Base-by-base conservation (phyloP, 768 basidiomycete species). In the Tremella yokohamensis region DNA sequence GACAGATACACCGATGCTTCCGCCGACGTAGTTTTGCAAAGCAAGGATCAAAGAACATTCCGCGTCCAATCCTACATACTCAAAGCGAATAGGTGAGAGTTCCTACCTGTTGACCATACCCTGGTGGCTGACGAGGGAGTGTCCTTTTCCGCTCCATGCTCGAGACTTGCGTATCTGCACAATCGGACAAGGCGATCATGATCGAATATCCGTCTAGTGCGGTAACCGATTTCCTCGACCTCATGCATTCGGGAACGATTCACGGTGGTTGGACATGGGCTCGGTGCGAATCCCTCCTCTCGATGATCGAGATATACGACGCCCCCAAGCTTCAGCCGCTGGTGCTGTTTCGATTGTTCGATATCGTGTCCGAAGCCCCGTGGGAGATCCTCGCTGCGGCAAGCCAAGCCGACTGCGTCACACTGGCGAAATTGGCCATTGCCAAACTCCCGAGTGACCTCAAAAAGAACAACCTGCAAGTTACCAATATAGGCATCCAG, bases 71-170 rank as follows among this genome's bases (percentile, higher is more conserved):
- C 49, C n/a, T 60, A 53, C 29, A 42, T 24, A 16, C 58, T 64
- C 24, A 56, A 54, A 37, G 58, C 62, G 8, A 37, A 49, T 7
- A 64, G 62, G 62, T 64, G 49, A 44, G 56, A 40, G 39, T 40
- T 40, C 12, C 11, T 11, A 18, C 11, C 39, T 11, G 39, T 11
- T 40, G 39, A 11, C 39, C 11, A 40, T n/a, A n/a, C n/a, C n/a
- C n/a, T n/a, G n/a, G n/a, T n/a, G 39, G 39, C 39, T 40, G 39
- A 40, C 39, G 39, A 40, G 39, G 18, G n/a, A 40, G 39, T 40
- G 18, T 18, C 39, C 12, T 40, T 40, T 40, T 40, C 18, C 39
- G 39, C 39, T 11, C 11, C 39, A 40, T 40, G 39, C 11, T 40
- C n/a, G 18, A 40, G 39, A 11, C 39, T 40, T 18, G 12, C 39